Base-by-base conservation (phyloP, 148 eudicot species). In the Salicornia ramosissima region DNA sequence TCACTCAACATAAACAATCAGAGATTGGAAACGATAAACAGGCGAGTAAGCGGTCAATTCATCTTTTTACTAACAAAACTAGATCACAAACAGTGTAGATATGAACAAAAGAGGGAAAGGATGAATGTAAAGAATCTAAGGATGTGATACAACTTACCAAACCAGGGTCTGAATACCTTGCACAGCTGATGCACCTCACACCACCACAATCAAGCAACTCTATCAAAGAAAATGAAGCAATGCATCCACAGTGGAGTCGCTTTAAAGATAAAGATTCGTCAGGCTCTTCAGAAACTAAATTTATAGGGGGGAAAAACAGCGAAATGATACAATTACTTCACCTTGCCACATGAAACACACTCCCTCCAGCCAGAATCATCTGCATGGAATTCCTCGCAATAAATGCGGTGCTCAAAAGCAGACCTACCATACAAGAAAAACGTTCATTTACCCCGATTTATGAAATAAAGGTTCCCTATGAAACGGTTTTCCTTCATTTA, bases 211-310 rank as follows among this genome's bases (percentile, higher is more conserved):
- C 97, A 46, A 94, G 88, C 70, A 94, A 78, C 84, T 85, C 96
- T 26, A 94, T 79, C 71, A 85, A 88, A 71, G 89, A 67, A 76
- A 80, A 75, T 18, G 97, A 94, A 81, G 93, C 91, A 78, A 94
- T 85, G 82, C 99, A 94, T 77, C 99, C 99, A 80, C 99, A 94
- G 80, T 94, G 99, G 63, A 94, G 93, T 63, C 79, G 88, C 99
- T 94, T 91, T 46, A 69, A 73, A 71, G 22, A 74, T 25, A 71
- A 75, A 74, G 59, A 58, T 18, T 24, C 67, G 34, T 75, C 36
- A 76, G 71, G 46, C 55, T 54, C 46, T 55, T 64, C n/a, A 53
- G 26, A 45, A 36, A n/a, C 68, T 55, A 80, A 65, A 65, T 56
- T 67, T 19, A 78, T 16, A 70, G 36, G 7, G 33, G 31, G 67